Evolutionary conservation across 495 filamentous ascomycete genomes (phyloP).

Genomic region (Terfezia boudieri): DNA sequence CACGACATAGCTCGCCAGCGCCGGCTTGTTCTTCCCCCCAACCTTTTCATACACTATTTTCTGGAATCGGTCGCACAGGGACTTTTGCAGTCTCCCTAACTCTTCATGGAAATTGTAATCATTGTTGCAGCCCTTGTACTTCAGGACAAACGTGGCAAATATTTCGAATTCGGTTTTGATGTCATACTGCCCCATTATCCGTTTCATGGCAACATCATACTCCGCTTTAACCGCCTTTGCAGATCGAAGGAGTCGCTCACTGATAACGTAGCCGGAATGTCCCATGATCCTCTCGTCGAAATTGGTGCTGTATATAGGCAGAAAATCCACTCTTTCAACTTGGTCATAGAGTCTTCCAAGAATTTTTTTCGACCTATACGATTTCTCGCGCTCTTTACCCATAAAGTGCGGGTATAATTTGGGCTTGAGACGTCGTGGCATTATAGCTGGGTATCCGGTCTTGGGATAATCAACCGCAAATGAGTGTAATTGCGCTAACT

Average conservation of each 20-base stretch:
- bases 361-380: conserved; percentile 46
- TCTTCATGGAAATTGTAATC: conserved; percentile 79
- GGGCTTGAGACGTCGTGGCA: conserved; percentile 37
- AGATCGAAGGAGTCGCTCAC: conserved; percentile 29
- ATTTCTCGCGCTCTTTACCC: conserved; percentile 38
- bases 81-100: conserved; percentile 39
- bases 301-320: conserved; percentile 38
- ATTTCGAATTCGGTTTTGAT: conserved; percentile 82
- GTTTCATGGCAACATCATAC: conserved; percentile 55
- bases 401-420: conserved; percentile 71
- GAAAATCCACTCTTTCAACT: conserved; percentile 44
- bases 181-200: conserved; percentile 69
- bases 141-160: conserved; percentile 63
- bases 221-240: conserved; percentile 45
- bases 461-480: conserved; percentile 86
- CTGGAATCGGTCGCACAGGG: conserved; percentile 43
- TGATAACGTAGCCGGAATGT: conserved; percentile 27
- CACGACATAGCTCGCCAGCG: conserved; percentile 47
- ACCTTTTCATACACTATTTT: conserved; percentile 38
- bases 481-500: conserved; percentile 65
- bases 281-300: conserved; percentile 56
- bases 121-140: conserved; percentile 36
- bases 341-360: conserved; percentile 69
- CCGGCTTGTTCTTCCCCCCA: conserved; percentile 34
- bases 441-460: conserved; percentile 51